These are phyloP conservation scores for Tricholomella constricta DNA, from an alignment of 768 basidiomycete genomes.

Conservation along the genomic window DNA sequence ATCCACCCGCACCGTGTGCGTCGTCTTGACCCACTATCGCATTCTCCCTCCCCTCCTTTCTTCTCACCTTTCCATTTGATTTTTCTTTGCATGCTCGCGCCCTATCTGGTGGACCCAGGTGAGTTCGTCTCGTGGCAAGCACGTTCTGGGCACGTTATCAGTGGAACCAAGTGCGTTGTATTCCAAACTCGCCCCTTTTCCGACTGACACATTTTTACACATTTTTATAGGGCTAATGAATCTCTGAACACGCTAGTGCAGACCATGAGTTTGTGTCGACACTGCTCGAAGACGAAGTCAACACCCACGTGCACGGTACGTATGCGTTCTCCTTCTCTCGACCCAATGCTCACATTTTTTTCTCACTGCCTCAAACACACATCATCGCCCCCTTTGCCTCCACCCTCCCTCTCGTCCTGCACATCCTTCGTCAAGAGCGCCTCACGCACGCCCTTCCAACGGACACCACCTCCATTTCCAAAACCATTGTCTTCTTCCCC, in stretches of 20 bases:
- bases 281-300: constrained; percentile 54
- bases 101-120: too few relatives aligned
- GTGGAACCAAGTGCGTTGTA: constrained; percentile 49
- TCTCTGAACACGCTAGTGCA: constrained; percentile 23
- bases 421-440: constrained; percentile 39
- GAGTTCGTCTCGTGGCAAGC: too few relatives aligned
- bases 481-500: constrained; percentile 62
- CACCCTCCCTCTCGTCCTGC: constrained; percentile 41
- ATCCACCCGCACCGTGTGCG: too few relatives aligned
- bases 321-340: neutral
- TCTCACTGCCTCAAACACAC: constrained; percentile 49
- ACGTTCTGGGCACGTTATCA: constrained; percentile 54
- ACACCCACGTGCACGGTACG: constrained; percentile 62
- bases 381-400: constrained; percentile 43
- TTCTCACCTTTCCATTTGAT: too few relatives aligned
- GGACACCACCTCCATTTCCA: constrained; percentile 30
- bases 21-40: too few relatives aligned
- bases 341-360: neutral
- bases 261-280: constrained; percentile 57
- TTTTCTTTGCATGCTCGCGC: too few relatives aligned
- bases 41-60: too few relatives aligned
- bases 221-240: neutral
- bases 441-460: constrained; percentile 30
- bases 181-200: neutral
- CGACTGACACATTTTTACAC: neutral